A percentile compares a stretch with the other conserved stretches of the same genome.
phyloP scores from a whole-genome alignment of 148 eudicot genomes.

The Heliosperma pusillum region DNA sequence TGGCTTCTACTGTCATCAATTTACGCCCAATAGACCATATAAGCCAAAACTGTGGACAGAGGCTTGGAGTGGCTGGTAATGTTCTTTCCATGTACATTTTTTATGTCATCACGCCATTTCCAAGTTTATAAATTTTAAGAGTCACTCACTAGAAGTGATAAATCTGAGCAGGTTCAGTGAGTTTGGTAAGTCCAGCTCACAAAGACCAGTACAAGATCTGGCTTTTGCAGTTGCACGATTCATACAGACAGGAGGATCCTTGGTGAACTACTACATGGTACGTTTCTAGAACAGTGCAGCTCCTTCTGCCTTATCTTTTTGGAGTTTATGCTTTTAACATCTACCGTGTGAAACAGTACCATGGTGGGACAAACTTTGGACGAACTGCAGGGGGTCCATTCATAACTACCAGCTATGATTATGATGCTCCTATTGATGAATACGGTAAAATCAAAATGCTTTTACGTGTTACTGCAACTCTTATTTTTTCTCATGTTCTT shows the following conservation, averaged over 20 bases:
- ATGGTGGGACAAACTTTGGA: conserved; percentile 94
- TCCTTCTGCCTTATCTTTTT: neutral
- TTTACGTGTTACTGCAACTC: neutral
- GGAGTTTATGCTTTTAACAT: neutral
- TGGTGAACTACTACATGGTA: conserved; percentile 89
- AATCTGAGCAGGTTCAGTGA: conserved; percentile 61
- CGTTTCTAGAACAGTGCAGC: conserved; percentile 5
- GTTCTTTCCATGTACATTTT: neutral
- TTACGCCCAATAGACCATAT: conserved; percentile 71
- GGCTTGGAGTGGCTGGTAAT: conserved; percentile 96
- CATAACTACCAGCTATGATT: conserved; percentile 86
- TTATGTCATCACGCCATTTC: neutral
- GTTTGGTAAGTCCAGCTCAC: conserved; percentile 66
- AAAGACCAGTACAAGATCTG: conserved; percentile 86
- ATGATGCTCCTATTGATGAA: conserved; percentile 95
- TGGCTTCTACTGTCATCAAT: conserved; percentile 81
- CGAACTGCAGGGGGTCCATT: conserved; percentile 94
- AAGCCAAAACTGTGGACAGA: conserved; percentile 91
- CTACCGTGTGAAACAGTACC: conserved; percentile 50
- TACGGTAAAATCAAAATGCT: conserved; percentile 47
- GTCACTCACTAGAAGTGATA: conserved; percentile 5
- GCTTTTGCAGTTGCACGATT: conserved; percentile 84
- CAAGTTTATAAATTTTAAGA: neutral
- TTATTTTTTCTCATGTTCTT: neutral
- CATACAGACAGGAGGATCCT: conserved; percentile 84